Conservation (phyloP, 371 early-diverging fungal species). For the Syncephalastrum sp. region DNA sequence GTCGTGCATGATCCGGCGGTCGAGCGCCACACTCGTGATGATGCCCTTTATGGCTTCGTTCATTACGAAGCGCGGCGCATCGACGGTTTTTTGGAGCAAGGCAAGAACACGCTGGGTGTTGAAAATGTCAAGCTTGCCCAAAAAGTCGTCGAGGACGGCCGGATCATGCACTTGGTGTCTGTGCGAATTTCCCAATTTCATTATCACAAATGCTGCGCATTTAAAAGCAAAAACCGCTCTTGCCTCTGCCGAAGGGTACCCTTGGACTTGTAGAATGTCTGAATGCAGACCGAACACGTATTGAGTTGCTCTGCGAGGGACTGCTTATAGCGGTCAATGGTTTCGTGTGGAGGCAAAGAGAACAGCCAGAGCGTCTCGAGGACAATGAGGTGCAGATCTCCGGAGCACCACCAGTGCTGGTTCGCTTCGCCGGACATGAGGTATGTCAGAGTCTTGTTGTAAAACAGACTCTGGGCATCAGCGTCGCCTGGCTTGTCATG, state of each 20-base stretch:
- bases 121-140: slow-evolving; percentile 27
- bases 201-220: too few relatives aligned
- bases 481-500: slow-evolving; percentile 17
- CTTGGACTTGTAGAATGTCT: slow-evolving; percentile 35
- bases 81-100: slow-evolving; percentile 10
- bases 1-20: slow-evolving; percentile 8
- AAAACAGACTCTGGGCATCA: slow-evolving; percentile 36
- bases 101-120: slow-evolving; percentile 25
- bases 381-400: slow-evolving; percentile 26
- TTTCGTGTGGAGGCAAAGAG: slow-evolving; percentile 43
- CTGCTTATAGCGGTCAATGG: slow-evolving; percentile 37
- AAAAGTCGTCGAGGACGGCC: slow-evolving; percentile 36
- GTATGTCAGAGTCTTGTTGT: slow-evolving; percentile 34
- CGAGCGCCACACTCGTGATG: too few relatives aligned
- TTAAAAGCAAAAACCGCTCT: background rate
- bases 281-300: slow-evolving; percentile 29
- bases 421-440: slow-evolving; percentile 20
- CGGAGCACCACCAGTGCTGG: slow-evolving; percentile 48
- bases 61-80: too few relatives aligned
- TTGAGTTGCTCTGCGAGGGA: slow-evolving; percentile 30
- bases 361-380: slow-evolving; percentile 47
- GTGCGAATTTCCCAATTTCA: background rate
- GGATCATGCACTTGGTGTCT: slow-evolving; percentile 36
- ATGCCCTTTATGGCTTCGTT: background rate
- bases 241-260: slow-evolving; percentile 24